A percentile compares a stretch with the other conserved stretches of the same genome.
These are phyloP conservation scores for Cercospora brassicicola DNA, from an alignment of 2,329 filamentous ascomycete genomes.

Conservation along the genomic window DNA sequence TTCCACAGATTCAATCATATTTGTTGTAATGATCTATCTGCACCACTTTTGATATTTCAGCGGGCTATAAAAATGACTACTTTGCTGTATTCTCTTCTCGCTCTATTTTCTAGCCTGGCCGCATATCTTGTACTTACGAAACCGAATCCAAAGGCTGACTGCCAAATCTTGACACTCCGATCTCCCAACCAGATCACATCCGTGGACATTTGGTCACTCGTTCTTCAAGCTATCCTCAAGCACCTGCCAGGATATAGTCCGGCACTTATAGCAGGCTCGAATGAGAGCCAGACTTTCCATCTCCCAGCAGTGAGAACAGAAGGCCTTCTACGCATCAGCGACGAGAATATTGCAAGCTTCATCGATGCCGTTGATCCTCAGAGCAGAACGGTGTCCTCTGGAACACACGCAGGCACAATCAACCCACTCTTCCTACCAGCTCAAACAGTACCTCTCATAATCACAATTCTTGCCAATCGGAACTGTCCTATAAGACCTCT, in stretches of 20 bases:
- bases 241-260: constrained; percentile 10
- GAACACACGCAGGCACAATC: neutral
- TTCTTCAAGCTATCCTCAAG: constrained; percentile 11
- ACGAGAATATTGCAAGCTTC: constrained; percentile 10
- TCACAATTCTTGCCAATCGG: constrained; percentile 17
- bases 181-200: constrained; percentile 13
- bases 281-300: neutral
- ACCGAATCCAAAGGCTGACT: neutral
- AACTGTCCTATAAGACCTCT: constrained; percentile 23
- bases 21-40: neutral
- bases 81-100: neutral
- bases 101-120: neutral
- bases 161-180: neutral
- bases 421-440: constrained; percentile 20
- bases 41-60: neutral
- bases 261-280: neutral
- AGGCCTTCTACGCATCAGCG: constrained; percentile 9
- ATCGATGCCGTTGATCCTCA: neutral
- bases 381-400: neutral
- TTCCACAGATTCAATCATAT: neutral
- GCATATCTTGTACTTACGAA: neutral
- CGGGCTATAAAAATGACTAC: neutral
- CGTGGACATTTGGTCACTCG: constrained; percentile 1
- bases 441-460: constrained; percentile 19
- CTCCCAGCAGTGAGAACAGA: constrained; percentile 13